Percentiles rank a stretch among this genome's conserved stretches.
phyloP scores from a whole-genome alignment of 2,329 filamentous ascomycete species.

The Fusarium sp. region DNA sequence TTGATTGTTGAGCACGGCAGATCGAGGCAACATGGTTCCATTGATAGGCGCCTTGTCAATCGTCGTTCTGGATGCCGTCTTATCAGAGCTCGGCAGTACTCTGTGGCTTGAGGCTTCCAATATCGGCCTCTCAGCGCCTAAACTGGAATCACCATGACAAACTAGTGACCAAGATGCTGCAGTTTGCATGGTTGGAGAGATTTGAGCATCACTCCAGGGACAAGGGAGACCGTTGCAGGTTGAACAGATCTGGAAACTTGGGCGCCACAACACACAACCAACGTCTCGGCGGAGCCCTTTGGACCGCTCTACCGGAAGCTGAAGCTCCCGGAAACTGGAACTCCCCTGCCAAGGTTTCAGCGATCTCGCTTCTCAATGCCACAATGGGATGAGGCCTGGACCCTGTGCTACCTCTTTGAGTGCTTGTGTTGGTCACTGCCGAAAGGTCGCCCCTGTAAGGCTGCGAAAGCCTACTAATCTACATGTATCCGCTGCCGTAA shows the following conservation, averaged over 20 bases:
- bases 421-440: neutral
- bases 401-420: neutral
- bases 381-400: neutral
- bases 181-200: neutral
- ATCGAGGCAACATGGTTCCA: neutral
- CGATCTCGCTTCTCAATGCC: neutral
- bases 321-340: neutral
- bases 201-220: neutral
- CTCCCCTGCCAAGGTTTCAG: neutral
- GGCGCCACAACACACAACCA: neutral
- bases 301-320: neutral
- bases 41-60: neutral
- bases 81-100: neutral
- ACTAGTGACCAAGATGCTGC: neutral
- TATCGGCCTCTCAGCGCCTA: neutral
- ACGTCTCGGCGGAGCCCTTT: neutral
- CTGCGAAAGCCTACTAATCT: neutral
- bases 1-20: neutral
- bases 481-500: neutral
- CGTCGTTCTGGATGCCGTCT: neutral
- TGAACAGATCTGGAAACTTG: neutral
- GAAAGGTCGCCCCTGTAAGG: neutral
- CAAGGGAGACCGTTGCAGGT: neutral
- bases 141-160: neutral
- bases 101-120: neutral